Conservation (phyloP, 768 basidiomycete genomes). For the Asterophora parasitica region DNA sequence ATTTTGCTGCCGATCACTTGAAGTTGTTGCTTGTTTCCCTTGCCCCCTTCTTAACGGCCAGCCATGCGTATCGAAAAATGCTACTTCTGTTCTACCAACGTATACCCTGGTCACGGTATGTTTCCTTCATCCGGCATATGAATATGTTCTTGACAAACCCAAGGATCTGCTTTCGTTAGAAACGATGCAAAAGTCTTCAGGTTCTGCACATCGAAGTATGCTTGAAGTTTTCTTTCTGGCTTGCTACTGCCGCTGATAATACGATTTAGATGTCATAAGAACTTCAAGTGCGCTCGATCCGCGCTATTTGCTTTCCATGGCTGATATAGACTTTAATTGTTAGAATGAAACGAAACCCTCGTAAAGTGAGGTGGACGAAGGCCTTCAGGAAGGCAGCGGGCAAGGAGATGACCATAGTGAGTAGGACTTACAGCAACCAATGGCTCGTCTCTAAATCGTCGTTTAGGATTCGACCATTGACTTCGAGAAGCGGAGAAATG, state of each 20-base stretch:
- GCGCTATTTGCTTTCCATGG: background rate
- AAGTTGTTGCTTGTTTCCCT: background rate
- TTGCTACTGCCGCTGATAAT: background rate
- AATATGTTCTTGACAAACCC: background rate
- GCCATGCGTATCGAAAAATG: constrained; percentile 95
- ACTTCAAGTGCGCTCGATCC: constrained; percentile 77
- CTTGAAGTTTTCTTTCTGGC: background rate
- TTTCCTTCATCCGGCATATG: background rate
- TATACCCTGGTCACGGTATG: constrained; percentile 94
- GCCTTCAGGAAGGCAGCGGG: constrained; percentile 98
- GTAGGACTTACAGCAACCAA: constrained; percentile 23
- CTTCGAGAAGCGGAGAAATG: constrained; percentile 97
- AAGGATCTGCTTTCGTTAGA: constrained; percentile 91
- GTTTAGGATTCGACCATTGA: constrained; percentile 93
- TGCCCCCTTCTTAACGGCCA: background rate
- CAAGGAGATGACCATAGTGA: constrained; percentile 98
- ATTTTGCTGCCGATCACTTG: constrained; percentile 3
- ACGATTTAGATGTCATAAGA: constrained; percentile 79
- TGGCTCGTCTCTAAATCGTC: constrained; percentile 1
- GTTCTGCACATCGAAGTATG: constrained; percentile 94
- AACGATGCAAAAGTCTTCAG: constrained; percentile 98
- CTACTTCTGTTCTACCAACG: constrained; percentile 95
- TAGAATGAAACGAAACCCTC: constrained; percentile 99
- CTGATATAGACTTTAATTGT: background rate
- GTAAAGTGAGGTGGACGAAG: constrained; percentile 99